Base-by-base conservation (phyloP, 257 asterid genomes). In the Sherardia arvensis region DNA sequence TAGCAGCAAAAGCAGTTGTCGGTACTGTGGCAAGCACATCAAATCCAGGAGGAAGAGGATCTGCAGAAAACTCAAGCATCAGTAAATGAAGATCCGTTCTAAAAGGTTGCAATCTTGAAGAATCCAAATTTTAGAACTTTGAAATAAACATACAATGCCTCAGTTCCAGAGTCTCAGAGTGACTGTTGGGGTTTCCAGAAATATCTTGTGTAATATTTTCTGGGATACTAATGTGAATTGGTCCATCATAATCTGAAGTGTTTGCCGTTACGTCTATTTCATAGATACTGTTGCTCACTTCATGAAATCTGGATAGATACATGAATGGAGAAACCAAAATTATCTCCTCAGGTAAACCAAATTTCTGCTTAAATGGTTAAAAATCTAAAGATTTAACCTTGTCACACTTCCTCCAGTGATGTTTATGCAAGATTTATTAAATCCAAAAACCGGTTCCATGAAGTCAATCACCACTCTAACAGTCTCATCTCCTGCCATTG, bases 121-220 rank as follows among this genome's bases (percentile, higher is more conserved):
- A 43, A 4, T 7, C 51, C 51, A 15, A 43, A 15, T 0, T 14
- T 43, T 15, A 38, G 12, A 7, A 33, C 4, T 30, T 38, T 9
- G 2, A 69, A 53, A 43, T 3, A 43, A 61, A 33, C 93, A 69
- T 84, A 92, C 99, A 89, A 53, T 87, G 99, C 72, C 65, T 77
- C 74, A 92, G 84, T 77, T 76, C 88, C 47, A 92, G 96, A 57
- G 76, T 76, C 63, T 92, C 85, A 14, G 97, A 89, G 23, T 81
- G 82, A 36, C 60, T 68, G 68, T 92, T 92, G 70, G 75, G 71
- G 69, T 92, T 92, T 67, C 99, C 96, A 21, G 97, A 81, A 53
- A 92, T 85, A 70, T 92, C 99, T 2, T 79, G 75, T 9, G 97
- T 87, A 40, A 79, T 70, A 66, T 89, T 92, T 80, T 92, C 97